phyloP scores from a whole-genome alignment of 73 alveolate genomes.

The Paramecium primaurelia region DNA sequence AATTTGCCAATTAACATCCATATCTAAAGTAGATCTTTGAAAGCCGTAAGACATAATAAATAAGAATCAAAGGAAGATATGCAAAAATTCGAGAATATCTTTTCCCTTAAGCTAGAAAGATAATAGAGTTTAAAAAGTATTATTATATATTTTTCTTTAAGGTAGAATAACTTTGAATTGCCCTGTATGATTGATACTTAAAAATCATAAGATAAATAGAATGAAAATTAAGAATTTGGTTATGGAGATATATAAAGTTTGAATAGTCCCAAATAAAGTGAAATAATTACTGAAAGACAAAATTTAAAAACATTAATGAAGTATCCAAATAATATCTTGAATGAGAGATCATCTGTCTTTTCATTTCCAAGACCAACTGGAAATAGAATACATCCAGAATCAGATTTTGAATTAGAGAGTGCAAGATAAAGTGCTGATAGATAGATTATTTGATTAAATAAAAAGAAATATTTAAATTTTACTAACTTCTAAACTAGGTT shows the following conservation, averaged over 20 bases:
- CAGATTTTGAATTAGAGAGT: not conserved
- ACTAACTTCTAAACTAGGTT: not conserved
- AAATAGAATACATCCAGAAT: not conserved
- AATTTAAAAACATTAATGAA: not conserved
- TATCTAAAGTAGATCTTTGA: not conserved
- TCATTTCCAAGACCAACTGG: not conserved
- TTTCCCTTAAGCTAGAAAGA: not conserved
- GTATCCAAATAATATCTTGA: not conserved
- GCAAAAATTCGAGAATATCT: not conserved
- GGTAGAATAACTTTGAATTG: not conserved
- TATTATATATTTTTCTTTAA: not conserved
- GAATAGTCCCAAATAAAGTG: not conserved
- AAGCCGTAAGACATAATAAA: not conserved
- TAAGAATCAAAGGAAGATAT: not conserved
- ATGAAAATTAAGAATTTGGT: not conserved
- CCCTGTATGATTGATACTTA: not conserved
- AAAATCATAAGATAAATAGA: not conserved
- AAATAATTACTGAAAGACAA: not conserved
- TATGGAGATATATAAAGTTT: not conserved
- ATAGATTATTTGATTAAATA: not conserved
- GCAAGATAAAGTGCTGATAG: not conserved
- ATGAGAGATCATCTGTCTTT: not conserved
- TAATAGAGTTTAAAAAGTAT: not conserved
- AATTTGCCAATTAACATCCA: not conserved
- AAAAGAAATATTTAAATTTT: no score